Evolutionary conservation across 352 stramenopile species (phyloP), one percentile per base, ranked within the genome.

Genomic region (Pythium rishiriense): DNA sequence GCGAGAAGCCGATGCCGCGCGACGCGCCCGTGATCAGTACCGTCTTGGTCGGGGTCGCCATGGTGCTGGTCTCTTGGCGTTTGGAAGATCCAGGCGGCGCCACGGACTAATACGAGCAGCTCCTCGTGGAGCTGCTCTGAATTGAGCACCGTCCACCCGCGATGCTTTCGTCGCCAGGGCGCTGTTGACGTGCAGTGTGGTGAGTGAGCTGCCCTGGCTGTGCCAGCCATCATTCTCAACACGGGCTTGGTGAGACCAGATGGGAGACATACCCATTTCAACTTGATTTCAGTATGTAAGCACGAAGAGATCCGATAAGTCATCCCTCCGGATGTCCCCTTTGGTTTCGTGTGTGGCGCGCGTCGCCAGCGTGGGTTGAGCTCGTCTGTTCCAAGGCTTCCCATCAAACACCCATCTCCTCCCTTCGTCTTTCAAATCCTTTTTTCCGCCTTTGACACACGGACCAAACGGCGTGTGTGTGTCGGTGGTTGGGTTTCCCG

Each of bases 1-100:
- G 35, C 9, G 54, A 43, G 46, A 78, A 63, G 31, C 70, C 73
- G 31, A 80, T 73, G 39, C 70, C 70, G 39, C 73, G 69, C 47
- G 57, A 69, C 25, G 47, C 63, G 41, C 74, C 74, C 0, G 68
- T 82, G 66, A 82, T 75, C 7, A 75, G 47, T 9, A 76, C 58
- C 0, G 68, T 75, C 45, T 74, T 79, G 35, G 35, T 41, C 35
- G 35, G 6, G 24, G 24, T 28, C 22, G 60, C 31, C 60, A 67
- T 67, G 2, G 11, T 53, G 17, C 10, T 50, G 12, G 17, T 4
- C 3, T 4, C 5, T 35, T 22, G 26, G n/a, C n/a, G n/a, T n/a
- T n/a, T n/a, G 12, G 28, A 12, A 43, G 31, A 17, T 46, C 7
- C 50, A 24, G 19, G 15, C 22, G 50, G 25, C 15, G 26, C 50